These are phyloP conservation scores for Saccharomycopsis guyanensis DNA, from an alignment of 805 yeast genomes.

Conservation along the genomic window DNA sequence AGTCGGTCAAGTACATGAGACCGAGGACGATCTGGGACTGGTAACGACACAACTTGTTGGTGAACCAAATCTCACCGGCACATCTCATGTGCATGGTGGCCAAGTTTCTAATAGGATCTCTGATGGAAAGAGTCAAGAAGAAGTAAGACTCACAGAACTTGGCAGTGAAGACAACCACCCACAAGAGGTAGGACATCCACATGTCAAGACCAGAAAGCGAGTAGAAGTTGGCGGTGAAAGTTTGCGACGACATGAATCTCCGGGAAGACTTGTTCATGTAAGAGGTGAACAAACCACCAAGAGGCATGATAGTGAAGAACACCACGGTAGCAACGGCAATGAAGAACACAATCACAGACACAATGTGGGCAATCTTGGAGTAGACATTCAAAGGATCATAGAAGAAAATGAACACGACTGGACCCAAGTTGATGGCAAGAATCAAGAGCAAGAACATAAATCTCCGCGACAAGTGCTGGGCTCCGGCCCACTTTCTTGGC, in stretches of 20 bases:
- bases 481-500: conserved; percentile 98
- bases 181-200: conserved; percentile 92
- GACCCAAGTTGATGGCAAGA: conserved; percentile 69
- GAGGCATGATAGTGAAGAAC: conserved; percentile 91
- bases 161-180: conserved; percentile 86
- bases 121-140: conserved; percentile 79
- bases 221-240: conserved; percentile 89
- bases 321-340: conserved; percentile 76
- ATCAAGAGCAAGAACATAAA: conserved; percentile 64
- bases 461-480: conserved; percentile 90
- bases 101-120: conserved; percentile 91
- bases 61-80: conserved; percentile 88
- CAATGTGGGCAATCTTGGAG: conserved; percentile 67
- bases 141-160: conserved; percentile 86
- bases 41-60: conserved; percentile 58
- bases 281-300: conserved; percentile 92
- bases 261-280: conserved; percentile 83
- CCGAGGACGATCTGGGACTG: conserved; percentile 89
- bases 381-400: conserved; percentile 61
- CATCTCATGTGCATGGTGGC: conserved; percentile 87
- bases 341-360: conserved; percentile 82
- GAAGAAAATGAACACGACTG: conserved; percentile 77
- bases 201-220: conserved; percentile 79
- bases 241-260: conserved; percentile 85
- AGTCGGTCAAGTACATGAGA: conserved; percentile 86